Evolutionary conservation across 352 stramenopile species (phyloP), one percentile per base, ranked within the genome.

Genomic region (Globisporangium sylvaticum): DNA sequence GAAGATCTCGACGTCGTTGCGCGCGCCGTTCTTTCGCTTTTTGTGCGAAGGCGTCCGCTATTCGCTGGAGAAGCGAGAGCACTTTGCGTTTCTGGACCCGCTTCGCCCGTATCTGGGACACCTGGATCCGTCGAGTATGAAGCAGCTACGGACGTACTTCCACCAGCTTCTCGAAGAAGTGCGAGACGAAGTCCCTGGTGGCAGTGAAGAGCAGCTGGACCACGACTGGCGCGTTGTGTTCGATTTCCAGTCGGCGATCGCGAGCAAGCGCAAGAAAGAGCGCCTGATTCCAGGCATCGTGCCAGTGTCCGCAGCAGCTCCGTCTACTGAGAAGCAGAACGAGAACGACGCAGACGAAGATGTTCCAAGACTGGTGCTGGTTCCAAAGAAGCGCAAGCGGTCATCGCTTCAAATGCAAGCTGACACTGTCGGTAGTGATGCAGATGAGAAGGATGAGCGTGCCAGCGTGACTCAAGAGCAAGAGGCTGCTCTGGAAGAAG

Each of bases 11-110:
- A 64, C 76, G 24, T 80, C 85, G 12, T 68, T 96, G 62, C 75
- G 84, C 60, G 79, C 78, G 6, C 84, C 87, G 24, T 96, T 95
- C 70, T 80, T 94, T 63, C 78, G 88, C 0, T 96, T 96, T 62
- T 48, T 96, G 25, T 82, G 83, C 54, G 88, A 96, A 79, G 88
- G 88, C 29, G 73, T 95, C 1, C 84, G 87, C 12, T 94, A 81
- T 68, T 76, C 85, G 22, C 52, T 96, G 24, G 81, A 94, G 57
- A 60, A 73, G 31, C 72, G 67, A 22, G 60, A 68, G 6, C 78
- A 94, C 15, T 91, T 94, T 57, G 69, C 65, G 4, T 96, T 96
- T 54, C 70, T 96, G 34, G 77, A 90, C 18, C 65, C 76, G 15
- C 72, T 96, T 56, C 81, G 83, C 31, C 75, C 78, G 9, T 96